Conservation (phyloP, 768 basidiomycete genomes). For the Solioccasus polychromus region DNA sequence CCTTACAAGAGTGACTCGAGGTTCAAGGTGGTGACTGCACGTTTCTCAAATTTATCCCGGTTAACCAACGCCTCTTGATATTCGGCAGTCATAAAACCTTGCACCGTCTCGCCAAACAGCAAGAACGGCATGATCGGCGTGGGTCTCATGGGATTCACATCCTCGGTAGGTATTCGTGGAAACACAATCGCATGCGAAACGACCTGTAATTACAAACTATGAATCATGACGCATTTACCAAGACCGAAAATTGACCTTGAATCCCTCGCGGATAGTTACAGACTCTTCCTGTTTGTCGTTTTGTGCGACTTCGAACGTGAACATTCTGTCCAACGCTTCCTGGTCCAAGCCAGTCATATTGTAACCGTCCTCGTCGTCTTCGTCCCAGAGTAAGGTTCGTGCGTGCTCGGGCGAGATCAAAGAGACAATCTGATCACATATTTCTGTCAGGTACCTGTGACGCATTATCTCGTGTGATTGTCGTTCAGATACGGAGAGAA, state of each 20-base stretch:
- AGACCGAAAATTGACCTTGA: constrained; percentile 32
- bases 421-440: constrained; percentile 53
- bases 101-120: constrained; percentile 39
- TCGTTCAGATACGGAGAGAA: neutral
- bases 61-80: constrained; percentile 14
- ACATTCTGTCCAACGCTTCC: constrained; percentile 45
- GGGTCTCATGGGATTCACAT: constrained; percentile 3
- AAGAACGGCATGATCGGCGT: constrained; percentile 26
- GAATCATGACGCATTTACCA: neutral
- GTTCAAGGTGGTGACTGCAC: constrained; percentile 1
- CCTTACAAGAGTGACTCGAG: constrained; percentile 21
- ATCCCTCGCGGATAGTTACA: constrained; percentile 42
- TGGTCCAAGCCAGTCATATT: constrained; percentile 28
- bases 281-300: constrained; percentile 54
- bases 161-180: constrained; percentile 7
- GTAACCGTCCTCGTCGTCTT: constrained; percentile 30
- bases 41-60: neutral
- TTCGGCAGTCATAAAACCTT: constrained; percentile 38
- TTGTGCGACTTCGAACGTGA: constrained; percentile 52
- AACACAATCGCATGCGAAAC: constrained; percentile 11
- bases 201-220: constrained; percentile 1
- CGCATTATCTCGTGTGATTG: neutral
- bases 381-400: constrained; percentile 42
- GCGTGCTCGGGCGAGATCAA: constrained; percentile 50
- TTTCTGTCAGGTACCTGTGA: constrained; percentile 55